Conservation (phyloP, 2,329 filamentous ascomycete species). For the Venturia nashicola region DNA sequence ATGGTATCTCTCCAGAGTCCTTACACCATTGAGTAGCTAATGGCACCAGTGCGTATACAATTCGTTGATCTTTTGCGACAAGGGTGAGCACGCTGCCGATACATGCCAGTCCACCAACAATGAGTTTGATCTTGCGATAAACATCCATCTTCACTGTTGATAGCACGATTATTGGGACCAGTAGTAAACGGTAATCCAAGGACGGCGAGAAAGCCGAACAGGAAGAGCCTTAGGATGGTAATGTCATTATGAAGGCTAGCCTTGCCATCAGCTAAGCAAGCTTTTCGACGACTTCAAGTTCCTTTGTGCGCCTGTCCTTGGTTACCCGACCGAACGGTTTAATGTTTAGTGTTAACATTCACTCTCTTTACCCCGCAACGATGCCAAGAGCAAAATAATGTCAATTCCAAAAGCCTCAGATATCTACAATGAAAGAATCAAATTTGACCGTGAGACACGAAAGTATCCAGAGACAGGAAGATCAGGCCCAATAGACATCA, state of each 20-base stretch:
- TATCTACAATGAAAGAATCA: too few species aligned
- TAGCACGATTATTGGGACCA: constrained; percentile 23
- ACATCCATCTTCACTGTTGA: constrained; percentile 22
- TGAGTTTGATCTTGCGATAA: constrained; percentile 20
- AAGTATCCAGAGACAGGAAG: too few species aligned
- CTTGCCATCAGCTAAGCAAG: background rate
- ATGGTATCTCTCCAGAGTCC: too few species aligned
- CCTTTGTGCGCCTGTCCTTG: background rate
- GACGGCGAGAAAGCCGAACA: constrained; percentile 7
- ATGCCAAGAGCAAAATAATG: too few species aligned
- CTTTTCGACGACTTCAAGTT: background rate
- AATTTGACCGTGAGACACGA: too few species aligned
- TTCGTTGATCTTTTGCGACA: background rate
- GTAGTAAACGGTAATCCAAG: constrained; percentile 23
- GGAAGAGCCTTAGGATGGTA: too few species aligned
- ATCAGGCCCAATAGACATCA: too few species aligned
- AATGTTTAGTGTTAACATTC: background rate
- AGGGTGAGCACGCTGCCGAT: constrained; percentile 18
- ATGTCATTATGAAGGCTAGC: too few species aligned
- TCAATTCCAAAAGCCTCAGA: too few species aligned
- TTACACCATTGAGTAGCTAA: too few species aligned
- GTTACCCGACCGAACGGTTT: background rate
- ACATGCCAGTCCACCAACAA: constrained; percentile 20
- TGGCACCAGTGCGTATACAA: too few species aligned
- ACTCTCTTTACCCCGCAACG: too few species aligned